Percentiles rank a stretch among this genome's conserved stretches.
Conservation (phyloP, 208 protist species). For the Trichomonas gallinae region DNA sequence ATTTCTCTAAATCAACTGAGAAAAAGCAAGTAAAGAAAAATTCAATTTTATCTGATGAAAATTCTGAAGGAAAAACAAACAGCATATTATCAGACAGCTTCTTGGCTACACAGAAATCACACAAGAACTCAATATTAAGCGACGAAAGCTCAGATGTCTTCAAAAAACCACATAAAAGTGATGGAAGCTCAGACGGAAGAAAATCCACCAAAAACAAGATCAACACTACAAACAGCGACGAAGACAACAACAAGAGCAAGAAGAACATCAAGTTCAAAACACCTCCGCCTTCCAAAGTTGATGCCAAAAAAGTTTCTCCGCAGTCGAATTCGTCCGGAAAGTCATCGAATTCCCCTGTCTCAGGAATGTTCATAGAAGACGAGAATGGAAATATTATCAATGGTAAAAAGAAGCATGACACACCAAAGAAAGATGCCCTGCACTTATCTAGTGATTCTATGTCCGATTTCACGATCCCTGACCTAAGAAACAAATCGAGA, state of each 20-base stretch:
- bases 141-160: neutral
- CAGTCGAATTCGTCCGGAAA: neutral
- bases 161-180: too few relatives aligned
- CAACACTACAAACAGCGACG: too few relatives aligned
- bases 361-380: neutral
- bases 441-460: neutral
- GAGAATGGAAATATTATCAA: neutral
- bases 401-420: neutral
- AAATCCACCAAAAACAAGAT: too few relatives aligned
- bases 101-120: too few relatives aligned
- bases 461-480: neutral
- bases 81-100: too few relatives aligned
- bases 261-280: neutral
- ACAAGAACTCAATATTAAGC: neutral
- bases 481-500: neutral
- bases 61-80: too few relatives aligned
- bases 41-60: too few relatives aligned
- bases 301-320: neutral
- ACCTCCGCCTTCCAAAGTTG: neutral
- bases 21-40: too few relatives aligned
- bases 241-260: neutral
- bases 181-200: too few relatives aligned
- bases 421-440: neutral
- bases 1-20: too few relatives aligned
- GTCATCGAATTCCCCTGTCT: neutral